Conservation (phyloP, 2,329 filamentous ascomycete genomes). For the Microthyrium microscopicum region DNA sequence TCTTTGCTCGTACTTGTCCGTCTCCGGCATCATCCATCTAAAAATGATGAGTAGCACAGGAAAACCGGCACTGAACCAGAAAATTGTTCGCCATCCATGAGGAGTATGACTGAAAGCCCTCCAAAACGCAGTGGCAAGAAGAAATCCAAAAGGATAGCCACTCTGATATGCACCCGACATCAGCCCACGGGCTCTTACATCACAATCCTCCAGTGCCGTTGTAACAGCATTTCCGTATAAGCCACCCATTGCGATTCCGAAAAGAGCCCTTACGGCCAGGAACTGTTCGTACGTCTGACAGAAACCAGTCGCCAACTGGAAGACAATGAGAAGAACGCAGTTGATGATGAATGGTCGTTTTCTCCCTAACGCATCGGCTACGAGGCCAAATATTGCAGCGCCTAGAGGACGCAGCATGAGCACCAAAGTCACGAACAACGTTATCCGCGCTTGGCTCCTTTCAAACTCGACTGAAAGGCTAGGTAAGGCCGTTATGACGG, state of each 20-base stretch:
- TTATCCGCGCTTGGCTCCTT: conserved; percentile 49
- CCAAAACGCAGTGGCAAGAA: conserved; percentile 60
- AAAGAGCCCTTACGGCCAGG: conserved; percentile 55
- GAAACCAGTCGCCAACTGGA: conserved; percentile 69
- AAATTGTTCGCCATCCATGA: conserved; percentile 58
- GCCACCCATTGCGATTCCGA: conserved; percentile 67
- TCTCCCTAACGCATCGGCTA: conserved; percentile 62
- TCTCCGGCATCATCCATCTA: conserved; percentile 55
- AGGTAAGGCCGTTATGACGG: conserved; percentile 59
- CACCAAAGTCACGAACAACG: conserved; percentile 59
- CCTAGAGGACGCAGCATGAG: conserved; percentile 60
- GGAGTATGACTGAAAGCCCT: conserved; percentile 49
- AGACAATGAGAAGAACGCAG: conserved; percentile 52
- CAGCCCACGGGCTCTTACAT: conserved; percentile 49
- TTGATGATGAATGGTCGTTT: conserved; percentile 76
- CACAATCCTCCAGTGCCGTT: conserved; percentile 46
- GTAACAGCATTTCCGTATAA: conserved; percentile 59
- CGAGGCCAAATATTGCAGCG: conserved; percentile 58
- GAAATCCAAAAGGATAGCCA: conserved; percentile 66
- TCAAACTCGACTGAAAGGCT: conserved; percentile 47
- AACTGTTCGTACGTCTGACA: conserved; percentile 55
- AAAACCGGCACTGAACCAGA: conserved; percentile 53
- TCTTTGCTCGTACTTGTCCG: conserved; percentile 51
- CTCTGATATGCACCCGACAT: conserved; percentile 74
- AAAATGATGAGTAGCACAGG: conserved; percentile 53